Conservation (phyloP, 805 yeast species). For the Pichia rugopelliculosa region DNA sequence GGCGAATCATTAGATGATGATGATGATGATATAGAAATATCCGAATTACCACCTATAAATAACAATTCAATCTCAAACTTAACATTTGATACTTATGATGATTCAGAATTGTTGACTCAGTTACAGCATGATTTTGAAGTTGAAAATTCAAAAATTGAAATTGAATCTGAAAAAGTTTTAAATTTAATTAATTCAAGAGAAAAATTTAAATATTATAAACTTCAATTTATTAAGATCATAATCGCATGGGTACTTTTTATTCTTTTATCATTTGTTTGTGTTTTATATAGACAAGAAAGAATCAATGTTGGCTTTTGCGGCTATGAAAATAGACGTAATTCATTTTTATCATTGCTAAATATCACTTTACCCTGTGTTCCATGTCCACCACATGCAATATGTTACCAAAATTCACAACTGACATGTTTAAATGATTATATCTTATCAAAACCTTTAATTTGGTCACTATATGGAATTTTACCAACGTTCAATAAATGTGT, state of each 20-base stretch:
- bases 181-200: slow-evolving; percentile 7
- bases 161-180: slow-evolving; percentile 19
- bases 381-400: slow-evolving; percentile 79
- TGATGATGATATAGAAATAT: not conserved
- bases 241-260: slow-evolving; percentile 1
- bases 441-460: slow-evolving; percentile 44
- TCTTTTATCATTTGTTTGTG: slow-evolving; percentile 5
- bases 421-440: slow-evolving; percentile 70
- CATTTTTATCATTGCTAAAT: slow-evolving; percentile 33
- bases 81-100: slow-evolving; percentile 2
- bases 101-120: slow-evolving; percentile 11
- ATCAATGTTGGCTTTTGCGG: slow-evolving; percentile 73
- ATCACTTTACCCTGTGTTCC: slow-evolving; percentile 61
- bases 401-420: slow-evolving; percentile 54
- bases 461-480: slow-evolving; percentile 43
- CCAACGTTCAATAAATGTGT: slow-evolving; percentile 63
- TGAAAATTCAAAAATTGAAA: slow-evolving; percentile 18
- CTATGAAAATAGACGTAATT: slow-evolving; percentile 34
- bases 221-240: slow-evolving; percentile 1
- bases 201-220: slow-evolving; percentile 1
- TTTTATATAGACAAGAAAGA: slow-evolving; percentile 45
- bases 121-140: slow-evolving; percentile 19
- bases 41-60: not conserved
- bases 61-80: not conserved
- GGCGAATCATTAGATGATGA: not conserved